Conservation (phyloP, 2,329 filamentous ascomycete genomes). For the Neurospora crassa region DNA sequence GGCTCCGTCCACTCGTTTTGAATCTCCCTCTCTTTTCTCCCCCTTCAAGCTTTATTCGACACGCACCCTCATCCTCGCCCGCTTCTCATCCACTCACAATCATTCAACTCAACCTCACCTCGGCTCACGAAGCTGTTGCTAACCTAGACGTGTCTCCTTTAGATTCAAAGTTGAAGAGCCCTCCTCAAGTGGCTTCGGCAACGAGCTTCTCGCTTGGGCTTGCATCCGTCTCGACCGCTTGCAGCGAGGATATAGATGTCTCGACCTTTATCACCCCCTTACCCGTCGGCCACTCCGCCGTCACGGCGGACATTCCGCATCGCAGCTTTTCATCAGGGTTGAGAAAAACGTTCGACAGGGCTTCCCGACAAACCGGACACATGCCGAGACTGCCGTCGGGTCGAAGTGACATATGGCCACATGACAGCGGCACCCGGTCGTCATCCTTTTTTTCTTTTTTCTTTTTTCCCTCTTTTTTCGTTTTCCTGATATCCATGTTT, state of each 20-base stretch:
- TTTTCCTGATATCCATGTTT: neutral
- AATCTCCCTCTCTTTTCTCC: neutral
- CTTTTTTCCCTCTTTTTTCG: no score
- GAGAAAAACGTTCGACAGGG: constrained; percentile 30
- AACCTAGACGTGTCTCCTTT: neutral
- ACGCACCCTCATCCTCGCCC: neutral
- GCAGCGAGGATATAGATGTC: constrained; percentile 43
- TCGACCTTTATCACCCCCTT: constrained; percentile 37
- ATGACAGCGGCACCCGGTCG: neutral
- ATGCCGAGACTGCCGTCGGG: neutral
- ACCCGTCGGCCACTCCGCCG: constrained; percentile 24
- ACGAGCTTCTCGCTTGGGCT: constrained; percentile 41
- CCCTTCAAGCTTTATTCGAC: neutral
- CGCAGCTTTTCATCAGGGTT: constrained; percentile 43
- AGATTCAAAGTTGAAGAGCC: constrained; percentile 48
- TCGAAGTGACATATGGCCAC: neutral
- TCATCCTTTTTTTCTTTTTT: neutral
- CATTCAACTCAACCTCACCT: neutral
- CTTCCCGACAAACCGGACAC: neutral
- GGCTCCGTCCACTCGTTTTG: neutral
- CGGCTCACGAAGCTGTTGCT: neutral
- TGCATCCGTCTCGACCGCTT: constrained; percentile 52
- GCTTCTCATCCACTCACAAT: neutral
- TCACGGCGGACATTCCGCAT: constrained; percentile 23
- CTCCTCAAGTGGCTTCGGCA: constrained; percentile 27